Evolutionary conservation across 805 yeast species (phyloP).

Genomic region (Debaryomyces tyrocola): DNA sequence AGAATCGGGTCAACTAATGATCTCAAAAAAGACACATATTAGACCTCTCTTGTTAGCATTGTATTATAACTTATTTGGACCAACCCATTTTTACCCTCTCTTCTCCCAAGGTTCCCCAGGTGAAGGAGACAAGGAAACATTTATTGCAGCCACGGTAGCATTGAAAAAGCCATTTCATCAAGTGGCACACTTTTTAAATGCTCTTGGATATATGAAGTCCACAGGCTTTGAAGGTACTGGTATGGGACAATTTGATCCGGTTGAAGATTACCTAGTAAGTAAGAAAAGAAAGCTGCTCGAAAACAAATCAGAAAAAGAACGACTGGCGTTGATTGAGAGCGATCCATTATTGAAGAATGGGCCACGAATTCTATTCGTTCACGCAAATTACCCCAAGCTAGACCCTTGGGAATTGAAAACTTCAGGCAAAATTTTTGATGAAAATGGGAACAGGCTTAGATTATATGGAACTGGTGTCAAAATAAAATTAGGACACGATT

Average conservation of each 20-base stretch:
- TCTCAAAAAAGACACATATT: constrained; percentile 38
- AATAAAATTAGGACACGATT: constrained; percentile 52
- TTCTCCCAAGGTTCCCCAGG: constrained; percentile 54
- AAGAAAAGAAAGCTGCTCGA: constrained; percentile 11
- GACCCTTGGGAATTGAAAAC: constrained; percentile 56
- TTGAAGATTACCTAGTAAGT: constrained; percentile 48
- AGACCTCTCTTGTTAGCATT: constrained; percentile 38
- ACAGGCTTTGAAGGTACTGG: constrained; percentile 61
- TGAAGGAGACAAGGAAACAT: constrained; percentile 83
- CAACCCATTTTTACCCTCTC: constrained; percentile 40
- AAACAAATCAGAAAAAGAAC: constrained; percentile 5
- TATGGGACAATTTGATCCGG: constrained; percentile 75
- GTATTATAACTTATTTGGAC: constrained; percentile 44
- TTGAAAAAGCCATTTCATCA: constrained; percentile 51
- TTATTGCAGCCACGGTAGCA: constrained; percentile 64
- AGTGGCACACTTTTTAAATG: constrained; percentile 51
- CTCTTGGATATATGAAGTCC: constrained; percentile 46
- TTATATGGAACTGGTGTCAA: constrained; percentile 59
- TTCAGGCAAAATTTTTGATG: constrained; percentile 40
- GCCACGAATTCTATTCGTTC: constrained; percentile 50
- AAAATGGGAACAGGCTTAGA: constrained; percentile 50
- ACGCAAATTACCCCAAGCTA: constrained; percentile 66
- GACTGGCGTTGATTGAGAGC: constrained; percentile 4
- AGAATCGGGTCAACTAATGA: constrained; percentile 45
- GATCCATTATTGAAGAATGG: constrained; percentile 13